Conservation (phyloP, 176 grass and related monocot genomes). For the Hsuehochloa calcarea region DNA sequence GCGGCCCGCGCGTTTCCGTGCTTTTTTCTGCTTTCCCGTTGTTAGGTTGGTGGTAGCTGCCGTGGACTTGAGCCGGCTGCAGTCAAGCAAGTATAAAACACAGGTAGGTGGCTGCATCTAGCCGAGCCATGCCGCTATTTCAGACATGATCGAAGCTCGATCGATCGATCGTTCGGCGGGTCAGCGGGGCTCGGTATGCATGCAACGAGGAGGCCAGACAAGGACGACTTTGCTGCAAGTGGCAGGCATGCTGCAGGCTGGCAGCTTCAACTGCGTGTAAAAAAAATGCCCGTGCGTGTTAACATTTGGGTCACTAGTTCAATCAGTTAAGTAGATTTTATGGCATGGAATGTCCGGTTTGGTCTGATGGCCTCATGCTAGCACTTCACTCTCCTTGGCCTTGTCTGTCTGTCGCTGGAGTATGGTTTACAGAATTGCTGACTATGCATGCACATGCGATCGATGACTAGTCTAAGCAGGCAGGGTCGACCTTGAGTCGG, state of each 20-base stretch:
- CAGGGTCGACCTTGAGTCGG: background rate
- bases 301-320: background rate
- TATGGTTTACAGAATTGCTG: background rate
- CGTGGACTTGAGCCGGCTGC: background rate
- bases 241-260: background rate
- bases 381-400: background rate
- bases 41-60: background rate
- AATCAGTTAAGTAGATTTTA: background rate
- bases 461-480: background rate
- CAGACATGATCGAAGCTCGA: background rate
- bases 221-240: slow-evolving; percentile 24
- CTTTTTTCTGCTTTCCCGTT: background rate
- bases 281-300: background rate
- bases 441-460: background rate
- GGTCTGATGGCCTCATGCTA: background rate
- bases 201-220: slow-evolving; percentile 6
- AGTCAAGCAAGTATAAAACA: background rate
- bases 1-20: too few species aligned
- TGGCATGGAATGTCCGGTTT: background rate
- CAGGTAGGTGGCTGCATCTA: background rate
- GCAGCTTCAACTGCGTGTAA: background rate
- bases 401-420: background rate
- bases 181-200: background rate
- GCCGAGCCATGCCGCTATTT: background rate
- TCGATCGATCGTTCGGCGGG: background rate